Evolutionary conservation across 306 rosid genomes (phyloP).

Genomic region (Cucurbita ficifolia): DNA sequence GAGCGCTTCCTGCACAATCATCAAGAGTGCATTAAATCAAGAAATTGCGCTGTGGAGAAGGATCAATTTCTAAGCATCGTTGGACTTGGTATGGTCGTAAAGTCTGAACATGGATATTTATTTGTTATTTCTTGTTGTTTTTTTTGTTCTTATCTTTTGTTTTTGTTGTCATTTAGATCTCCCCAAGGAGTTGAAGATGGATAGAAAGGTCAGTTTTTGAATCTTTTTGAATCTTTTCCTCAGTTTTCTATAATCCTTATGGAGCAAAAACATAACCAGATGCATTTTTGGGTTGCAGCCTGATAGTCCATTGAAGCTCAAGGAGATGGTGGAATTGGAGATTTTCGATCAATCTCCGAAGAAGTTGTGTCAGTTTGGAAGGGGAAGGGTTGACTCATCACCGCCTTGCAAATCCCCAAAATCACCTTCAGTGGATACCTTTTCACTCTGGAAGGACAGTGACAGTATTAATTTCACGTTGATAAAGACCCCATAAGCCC

Average conservation of each 20-base stretch:
- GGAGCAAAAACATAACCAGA: neutral
- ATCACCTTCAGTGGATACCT: slow-evolving; percentile 7
- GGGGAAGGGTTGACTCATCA: slow-evolving; percentile 5
- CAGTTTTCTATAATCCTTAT: neutral
- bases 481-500: slow-evolving; percentile 29
- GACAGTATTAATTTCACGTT: slow-evolving; percentile 28
- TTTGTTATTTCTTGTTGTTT: neutral
- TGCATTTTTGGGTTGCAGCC: slow-evolving; percentile 14
- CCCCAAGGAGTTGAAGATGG: slow-evolving; percentile 12
- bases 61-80: slow-evolving; percentile 25
- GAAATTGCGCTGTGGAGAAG: slow-evolving; percentile 9
- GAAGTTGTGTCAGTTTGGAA: slow-evolving; percentile 7
- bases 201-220: slow-evolving; percentile 20
- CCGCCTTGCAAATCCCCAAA: slow-evolving; percentile 27
- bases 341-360: slow-evolving; percentile 10
- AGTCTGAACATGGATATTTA: too few species aligned
- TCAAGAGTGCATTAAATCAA: slow-evolving; percentile 36
- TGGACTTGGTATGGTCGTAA: slow-evolving; percentile 36
- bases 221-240: neutral
- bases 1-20: slow-evolving; percentile 37
- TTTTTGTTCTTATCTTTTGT: neutral
- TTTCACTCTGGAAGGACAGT: slow-evolving; percentile 22
- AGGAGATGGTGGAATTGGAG: slow-evolving; percentile 26
- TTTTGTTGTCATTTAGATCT: slow-evolving; percentile 18
- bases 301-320: slow-evolving; percentile 10